These are phyloP conservation scores for Stevia rebaudiana DNA, from an alignment of 140 eudicot species.

Conservation along the genomic window DNA sequence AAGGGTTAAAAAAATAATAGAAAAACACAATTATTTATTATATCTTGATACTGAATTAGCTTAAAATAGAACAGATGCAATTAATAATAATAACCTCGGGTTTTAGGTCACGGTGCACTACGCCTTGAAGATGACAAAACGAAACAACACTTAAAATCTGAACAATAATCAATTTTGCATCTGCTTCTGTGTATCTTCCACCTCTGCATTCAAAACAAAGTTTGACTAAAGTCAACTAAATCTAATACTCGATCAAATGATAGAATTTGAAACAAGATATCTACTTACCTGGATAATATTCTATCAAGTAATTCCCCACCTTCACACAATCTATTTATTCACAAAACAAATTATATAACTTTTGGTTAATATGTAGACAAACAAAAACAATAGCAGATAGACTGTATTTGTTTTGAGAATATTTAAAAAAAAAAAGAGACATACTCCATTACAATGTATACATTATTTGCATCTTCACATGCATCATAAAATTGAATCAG, in stretches of 20 bases:
- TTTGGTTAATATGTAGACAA: neutral
- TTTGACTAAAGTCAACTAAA: slow-evolving; percentile 9
- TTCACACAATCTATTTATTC: slow-evolving; percentile 73
- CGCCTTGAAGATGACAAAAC: slow-evolving; percentile 89
- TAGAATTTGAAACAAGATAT: neutral
- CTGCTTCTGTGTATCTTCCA: slow-evolving; percentile 78
- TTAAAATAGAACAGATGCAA: neutral
- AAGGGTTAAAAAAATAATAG: neutral
- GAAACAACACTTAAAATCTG: slow-evolving; percentile 80
- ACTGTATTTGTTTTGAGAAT: neutral
- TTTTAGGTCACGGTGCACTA: slow-evolving; percentile 89
- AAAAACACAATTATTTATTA: neutral
- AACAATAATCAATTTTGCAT: slow-evolving; percentile 66
- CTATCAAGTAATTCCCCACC: slow-evolving; percentile 96
- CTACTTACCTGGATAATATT: slow-evolving; percentile 72
- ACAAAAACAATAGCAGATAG: neutral
- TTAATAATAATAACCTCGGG: slow-evolving; percentile 77
- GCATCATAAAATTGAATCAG: slow-evolving; percentile 78
- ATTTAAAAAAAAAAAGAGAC: slow-evolving; percentile 22
- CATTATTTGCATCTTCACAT: slow-evolving; percentile 91
- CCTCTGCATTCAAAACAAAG: slow-evolving; percentile 51
- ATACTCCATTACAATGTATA: slow-evolving; percentile 95
- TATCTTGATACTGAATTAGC: neutral
- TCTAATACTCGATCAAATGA: neutral
- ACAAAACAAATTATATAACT: neutral